These are phyloP conservation scores for Sarocladium kiliense DNA, from an alignment of 2,329 filamentous ascomycete species.

Conservation along the genomic window DNA sequence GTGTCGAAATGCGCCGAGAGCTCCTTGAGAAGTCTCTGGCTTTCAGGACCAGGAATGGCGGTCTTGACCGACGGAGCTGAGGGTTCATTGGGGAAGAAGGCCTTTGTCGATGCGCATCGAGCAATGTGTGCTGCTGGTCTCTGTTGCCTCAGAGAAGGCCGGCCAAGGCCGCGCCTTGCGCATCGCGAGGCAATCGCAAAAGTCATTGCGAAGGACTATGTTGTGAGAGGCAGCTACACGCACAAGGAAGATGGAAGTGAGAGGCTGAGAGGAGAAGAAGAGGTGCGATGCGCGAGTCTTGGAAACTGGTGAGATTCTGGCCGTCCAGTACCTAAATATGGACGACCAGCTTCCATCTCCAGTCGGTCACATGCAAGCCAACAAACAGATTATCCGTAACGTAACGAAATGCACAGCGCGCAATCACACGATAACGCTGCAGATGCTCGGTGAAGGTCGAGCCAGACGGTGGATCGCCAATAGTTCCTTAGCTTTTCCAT, in stretches of 20 bases:
- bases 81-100: slow-evolving; percentile 45
- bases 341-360: neutral
- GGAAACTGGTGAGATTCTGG: too few relatives aligned
- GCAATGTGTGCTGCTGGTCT: neutral
- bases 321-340: too few relatives aligned
- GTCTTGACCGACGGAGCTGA: slow-evolving; percentile 48
- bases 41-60: slow-evolving; percentile 68
- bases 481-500: neutral
- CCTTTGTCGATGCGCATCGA: slow-evolving; percentile 29
- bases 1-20: slow-evolving; percentile 80
- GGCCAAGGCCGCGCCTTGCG: neutral
- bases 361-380: neutral
- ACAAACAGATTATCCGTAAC: too few relatives aligned
- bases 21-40: slow-evolving; percentile 62
- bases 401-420: too few relatives aligned
- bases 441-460: too few relatives aligned
- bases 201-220: neutral
- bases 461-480: too few relatives aligned
- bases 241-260: neutral
- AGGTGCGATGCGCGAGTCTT: too few relatives aligned
- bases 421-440: neutral
- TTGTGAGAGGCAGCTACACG: neutral
- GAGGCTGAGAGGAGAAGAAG: too few relatives aligned
- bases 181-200: neutral
- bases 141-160: neutral